Evolutionary conservation across 768 basidiomycete species (phyloP), one percentile per base, ranked within the genome.

Genomic region (Mrakia blollopis): DNA sequence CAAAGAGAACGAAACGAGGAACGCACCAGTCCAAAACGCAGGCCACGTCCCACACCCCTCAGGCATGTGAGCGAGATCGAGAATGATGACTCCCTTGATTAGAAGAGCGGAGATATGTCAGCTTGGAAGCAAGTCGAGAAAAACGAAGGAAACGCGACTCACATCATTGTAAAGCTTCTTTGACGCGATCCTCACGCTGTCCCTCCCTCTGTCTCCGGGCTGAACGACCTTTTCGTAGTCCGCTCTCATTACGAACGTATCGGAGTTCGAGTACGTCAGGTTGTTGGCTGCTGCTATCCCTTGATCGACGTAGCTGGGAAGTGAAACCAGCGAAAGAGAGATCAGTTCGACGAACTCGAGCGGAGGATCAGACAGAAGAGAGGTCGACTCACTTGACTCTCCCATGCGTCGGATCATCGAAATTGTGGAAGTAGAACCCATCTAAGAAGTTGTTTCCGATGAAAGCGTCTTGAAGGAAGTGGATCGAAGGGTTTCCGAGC

Each of bases 41-140:
- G 77, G 78, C 73, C 81, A 72, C 92, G 89, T 90, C 54, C 89
- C 93, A 83, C 93, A 95, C 16, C 93, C 93, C 0, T 90, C 89
- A 11, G 93, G 93, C 90, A 94, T 93, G 82, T 95, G 93, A 30
- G 89, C 86, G 28, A 92, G 88, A 83, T 95, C 93, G 86, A 94
- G 87, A 62, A 94, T 85, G 78, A 93, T 86, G 52, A 95, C 85
- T 35, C 93, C 93, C 47, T 50, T 14, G 3, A 21, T 4, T 18
- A 50, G 2, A 18, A 50, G 13, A 21, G 18, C 5, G 7, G 2
- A 50, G 18, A 2, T 21, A 50, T 2, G 47, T 50, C 47, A 50
- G 47, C 47, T 50, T 18, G 5, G 21, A 18, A 50, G 18, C 2
- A n/a, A n/a, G n/a, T n/a, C n/a, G 47, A 50, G 21, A 21, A 18